Base-by-base conservation (phyloP, 345 rosid genomes). In the Cochlearia excelsa region DNA sequence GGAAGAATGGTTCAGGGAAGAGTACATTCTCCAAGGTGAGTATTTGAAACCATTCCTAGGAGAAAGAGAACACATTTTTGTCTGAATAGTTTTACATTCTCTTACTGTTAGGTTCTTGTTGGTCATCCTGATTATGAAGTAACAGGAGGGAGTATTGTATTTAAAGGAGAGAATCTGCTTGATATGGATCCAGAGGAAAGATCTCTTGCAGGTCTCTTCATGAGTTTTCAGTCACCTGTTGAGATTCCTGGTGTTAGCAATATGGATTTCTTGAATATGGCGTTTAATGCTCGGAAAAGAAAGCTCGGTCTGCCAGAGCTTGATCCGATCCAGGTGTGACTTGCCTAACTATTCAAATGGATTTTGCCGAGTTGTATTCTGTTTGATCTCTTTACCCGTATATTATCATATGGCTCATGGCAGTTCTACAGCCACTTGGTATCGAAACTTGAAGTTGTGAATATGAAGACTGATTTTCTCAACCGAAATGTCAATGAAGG, bases 401-500 rank as follows among this genome's bases (percentile, higher is more conserved):
- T 46, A 11, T 33, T 9, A 31, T 65, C 31, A 31, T 64, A 53
- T 72, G 70, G 9, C 52, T 65, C 43, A 23, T 85, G 4, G 87
- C 92, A 87, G 99, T 87, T 93, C 76, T 90, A 77, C 74, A 80
- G 82, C 56, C 81, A 80, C 59, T 55, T 93, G 46, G 79, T 71
- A 64, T 84, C 96, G 42, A 93, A 93, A 72, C 92, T 93, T 4
- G 83, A 81, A 68, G 78, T 76, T 35, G 81, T 93, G 79, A 93
- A 87, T 73, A 90, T 90, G 95, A 85, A 85, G 80, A 83, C 71
- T 0, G 97, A 89, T 76, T 93, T 87, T 72, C 87, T 93, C 30
- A 84, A 87, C 70, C 79, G 99, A 79, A 93, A 93, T 76, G 99
- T 94, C 34, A 90, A 94, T 77, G 99, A 87, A 82, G 99, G 99